Evolutionary conservation across 805 yeast species (phyloP).

Genomic region (Cyberlindnera amylophila): DNA sequence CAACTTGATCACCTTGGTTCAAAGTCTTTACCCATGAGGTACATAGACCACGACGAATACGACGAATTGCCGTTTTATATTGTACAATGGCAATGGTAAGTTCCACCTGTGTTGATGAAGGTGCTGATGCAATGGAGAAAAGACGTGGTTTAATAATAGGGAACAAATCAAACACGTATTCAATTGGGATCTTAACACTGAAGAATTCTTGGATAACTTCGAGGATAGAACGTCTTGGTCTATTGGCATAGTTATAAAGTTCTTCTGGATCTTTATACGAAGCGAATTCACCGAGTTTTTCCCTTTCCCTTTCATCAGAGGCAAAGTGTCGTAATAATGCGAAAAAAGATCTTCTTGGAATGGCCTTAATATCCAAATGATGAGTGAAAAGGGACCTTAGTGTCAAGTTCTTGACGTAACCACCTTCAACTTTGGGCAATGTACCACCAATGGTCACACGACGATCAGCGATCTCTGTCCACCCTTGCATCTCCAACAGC

Average conservation of each 20-base stretch:
- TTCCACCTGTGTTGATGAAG: conserved; percentile 44
- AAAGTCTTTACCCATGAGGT: conserved; percentile 67
- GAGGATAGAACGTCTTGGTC: conserved; percentile 84
- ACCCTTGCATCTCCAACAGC: conserved; percentile 64
- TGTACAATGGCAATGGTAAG: conserved; percentile 81
- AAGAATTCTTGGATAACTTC: conserved; percentile 84
- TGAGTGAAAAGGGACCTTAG: conserved; percentile 67
- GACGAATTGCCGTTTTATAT: conserved; percentile 75
- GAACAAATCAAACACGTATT: conserved; percentile 69
- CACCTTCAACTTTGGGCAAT: conserved; percentile 47
- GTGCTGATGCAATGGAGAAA: conserved; percentile 77
- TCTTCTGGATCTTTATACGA: conserved; percentile 73
- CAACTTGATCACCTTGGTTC: conserved; percentile 42
- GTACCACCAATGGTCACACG: conserved; percentile 32
- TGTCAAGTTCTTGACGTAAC: conserved; percentile 58
- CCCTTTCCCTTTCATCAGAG: conserved; percentile 67
- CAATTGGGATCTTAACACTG: conserved; percentile 70
- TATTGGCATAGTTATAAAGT: conserved; percentile 82
- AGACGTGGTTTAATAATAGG: conserved; percentile 78
- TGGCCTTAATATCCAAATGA: conserved; percentile 77
- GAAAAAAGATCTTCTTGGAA: conserved; percentile 85
- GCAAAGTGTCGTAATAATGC: conserved; percentile 71
- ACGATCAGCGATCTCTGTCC: conserved; percentile 71
- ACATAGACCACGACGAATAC: conserved; percentile 77
- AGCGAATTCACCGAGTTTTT: conserved; percentile 72